phyloP scores from a whole-genome alignment of 2,329 filamentous ascomycete genomes.

The Emericellopsis atlantica region DNA sequence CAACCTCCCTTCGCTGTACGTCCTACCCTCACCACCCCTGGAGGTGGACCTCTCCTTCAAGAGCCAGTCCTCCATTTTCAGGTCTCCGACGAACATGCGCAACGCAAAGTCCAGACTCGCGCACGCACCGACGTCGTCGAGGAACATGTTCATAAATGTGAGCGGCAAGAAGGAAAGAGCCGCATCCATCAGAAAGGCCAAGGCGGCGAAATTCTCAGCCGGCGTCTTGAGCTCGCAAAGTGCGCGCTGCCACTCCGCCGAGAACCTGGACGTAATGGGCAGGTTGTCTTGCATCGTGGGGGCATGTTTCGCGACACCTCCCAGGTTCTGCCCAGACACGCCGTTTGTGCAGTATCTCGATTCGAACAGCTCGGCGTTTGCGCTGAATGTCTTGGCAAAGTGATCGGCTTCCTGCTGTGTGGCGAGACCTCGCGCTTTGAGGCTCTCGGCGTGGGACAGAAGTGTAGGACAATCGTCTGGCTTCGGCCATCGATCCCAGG shows the following conservation, averaged over 20 bases:
- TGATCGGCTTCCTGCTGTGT: constrained; percentile 8
- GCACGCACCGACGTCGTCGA: constrained; percentile 29
- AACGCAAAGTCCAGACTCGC: constrained; percentile 37
- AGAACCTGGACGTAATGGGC: constrained; percentile 19
- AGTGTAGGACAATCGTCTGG: constrained; percentile 11
- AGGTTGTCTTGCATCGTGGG: constrained; percentile 19
- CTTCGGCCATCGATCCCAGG: constrained; percentile 9
- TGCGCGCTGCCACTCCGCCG: constrained; percentile 27
- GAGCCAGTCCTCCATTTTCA: constrained; percentile 28
- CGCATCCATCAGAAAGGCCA: constrained; percentile 31
- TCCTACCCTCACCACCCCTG: constrained; percentile 24
- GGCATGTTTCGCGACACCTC: constrained; percentile 23
- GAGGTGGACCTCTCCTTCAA: constrained; percentile 25
- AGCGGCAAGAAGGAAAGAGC: constrained; percentile 29
- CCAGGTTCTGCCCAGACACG: constrained; percentile 28
- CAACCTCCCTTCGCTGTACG: constrained; percentile 28
- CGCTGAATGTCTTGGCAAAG: constrained; percentile 14
- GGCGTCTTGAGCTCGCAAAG: constrained; percentile 7
- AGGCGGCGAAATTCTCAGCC: constrained; percentile 19
- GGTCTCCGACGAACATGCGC: constrained; percentile 22
- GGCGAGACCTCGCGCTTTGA: constrained; percentile 12
- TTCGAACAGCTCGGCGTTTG: constrained; percentile 18
- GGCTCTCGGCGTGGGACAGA: constrained; percentile 3
- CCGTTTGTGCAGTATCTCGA: constrained; percentile 21
- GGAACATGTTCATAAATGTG: constrained; percentile 24